Conservation (phyloP, 768 basidiomycete species). For the Lactarius hengduanensis region DNA sequence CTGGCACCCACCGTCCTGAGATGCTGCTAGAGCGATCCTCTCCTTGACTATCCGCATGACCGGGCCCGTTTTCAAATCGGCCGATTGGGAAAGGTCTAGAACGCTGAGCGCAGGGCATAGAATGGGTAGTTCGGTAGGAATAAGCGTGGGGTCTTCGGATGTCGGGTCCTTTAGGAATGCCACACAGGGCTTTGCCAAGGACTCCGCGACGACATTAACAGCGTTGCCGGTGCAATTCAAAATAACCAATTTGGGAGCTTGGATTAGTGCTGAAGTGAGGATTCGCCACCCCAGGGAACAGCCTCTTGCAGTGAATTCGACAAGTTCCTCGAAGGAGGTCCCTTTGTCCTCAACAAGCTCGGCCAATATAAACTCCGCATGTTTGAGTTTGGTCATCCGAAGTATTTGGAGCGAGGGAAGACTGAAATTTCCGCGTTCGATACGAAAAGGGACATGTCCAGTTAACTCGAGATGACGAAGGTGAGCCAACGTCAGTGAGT, state of each 20-base stretch:
- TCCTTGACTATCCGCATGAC: constrained; percentile 27
- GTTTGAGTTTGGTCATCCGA: neutral
- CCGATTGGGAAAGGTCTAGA: constrained; percentile 23
- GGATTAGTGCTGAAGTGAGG: constrained; percentile 6
- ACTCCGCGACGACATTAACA: constrained; percentile 13
- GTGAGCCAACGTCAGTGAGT: constrained; percentile 13
- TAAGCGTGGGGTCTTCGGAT: neutral
- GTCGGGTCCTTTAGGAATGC: neutral
- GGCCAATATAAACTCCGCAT: neutral
- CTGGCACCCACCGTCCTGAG: constrained; percentile 13
- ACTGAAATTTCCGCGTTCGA: constrained; percentile 1
- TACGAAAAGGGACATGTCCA: neutral
- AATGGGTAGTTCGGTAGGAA: constrained; percentile 16
- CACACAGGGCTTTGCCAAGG: constrained; percentile 4
- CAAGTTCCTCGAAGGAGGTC: constrained; percentile 21
- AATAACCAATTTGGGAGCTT: constrained; percentile 10
- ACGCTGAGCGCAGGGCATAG: constrained; percentile 23
- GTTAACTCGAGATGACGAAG: constrained; percentile 26
- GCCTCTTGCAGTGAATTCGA: constrained; percentile 16
- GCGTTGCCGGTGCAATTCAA: constrained; percentile 13
- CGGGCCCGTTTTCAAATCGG: constrained; percentile 21
- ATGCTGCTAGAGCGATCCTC: constrained; percentile 11
- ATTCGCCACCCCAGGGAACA: neutral
- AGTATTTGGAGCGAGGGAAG: constrained; percentile 25
- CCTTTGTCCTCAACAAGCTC: constrained; percentile 9